Evolutionary conservation across 148 eudicot genomes (phyloP).

Genomic region (Agrostemma githago): DNA sequence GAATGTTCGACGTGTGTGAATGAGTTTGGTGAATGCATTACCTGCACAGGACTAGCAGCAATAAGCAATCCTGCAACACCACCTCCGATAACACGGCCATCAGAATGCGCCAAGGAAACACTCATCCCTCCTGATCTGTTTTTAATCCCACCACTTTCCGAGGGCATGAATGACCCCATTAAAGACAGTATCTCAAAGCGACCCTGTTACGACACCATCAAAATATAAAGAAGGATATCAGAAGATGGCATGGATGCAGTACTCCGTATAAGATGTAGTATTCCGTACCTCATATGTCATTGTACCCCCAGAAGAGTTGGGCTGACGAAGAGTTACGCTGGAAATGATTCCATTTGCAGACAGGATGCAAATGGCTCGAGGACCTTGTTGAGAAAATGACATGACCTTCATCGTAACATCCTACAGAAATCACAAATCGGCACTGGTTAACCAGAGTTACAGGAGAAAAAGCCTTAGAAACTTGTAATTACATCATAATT

Average conservation of each 20-base stretch:
- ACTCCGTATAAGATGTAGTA: no score
- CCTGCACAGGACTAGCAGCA: slow-evolving; percentile 94
- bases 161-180: slow-evolving; percentile 90
- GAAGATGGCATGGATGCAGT: not conserved
- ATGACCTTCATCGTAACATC: slow-evolving; percentile 94
- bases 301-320: slow-evolving; percentile 97
- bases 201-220: slow-evolving; percentile 44
- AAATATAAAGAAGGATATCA: not conserved
- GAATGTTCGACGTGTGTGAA: not conserved
- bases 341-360: slow-evolving; percentile 92
- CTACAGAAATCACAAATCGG: slow-evolving; percentile 34
- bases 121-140: slow-evolving; percentile 96
- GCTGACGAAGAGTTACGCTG: slow-evolving; percentile 93
- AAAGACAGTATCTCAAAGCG: slow-evolving; percentile 93
- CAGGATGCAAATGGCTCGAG: slow-evolving; percentile 88
- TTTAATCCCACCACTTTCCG: slow-evolving; percentile 83
- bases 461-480: not conserved
- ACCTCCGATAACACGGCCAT: slow-evolving; percentile 97
- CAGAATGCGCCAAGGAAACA: slow-evolving; percentile 89
- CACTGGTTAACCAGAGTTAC: not conserved
- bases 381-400: slow-evolving; percentile 98
- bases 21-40: slow-evolving; percentile 1
- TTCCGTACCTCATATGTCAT: slow-evolving; percentile 92
- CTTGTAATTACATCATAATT: no score
- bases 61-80: slow-evolving; percentile 90